Conservation (phyloP, 2,329 filamentous ascomycete species). For the Fusarium bactridioides region DNA sequence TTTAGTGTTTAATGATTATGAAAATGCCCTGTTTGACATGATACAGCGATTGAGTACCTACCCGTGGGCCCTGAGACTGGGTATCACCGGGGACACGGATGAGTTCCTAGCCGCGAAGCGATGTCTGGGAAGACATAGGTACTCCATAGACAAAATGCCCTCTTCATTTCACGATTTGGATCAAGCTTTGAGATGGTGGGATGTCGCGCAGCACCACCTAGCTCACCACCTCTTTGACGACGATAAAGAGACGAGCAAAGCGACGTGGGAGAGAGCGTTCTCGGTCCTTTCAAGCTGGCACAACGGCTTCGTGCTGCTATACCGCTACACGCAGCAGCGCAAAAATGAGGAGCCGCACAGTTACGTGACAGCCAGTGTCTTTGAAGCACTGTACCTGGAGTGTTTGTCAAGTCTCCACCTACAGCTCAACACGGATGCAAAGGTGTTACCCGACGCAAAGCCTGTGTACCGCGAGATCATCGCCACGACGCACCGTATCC, state of each 20-base stretch:
- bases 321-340: slow-evolving; percentile 12
- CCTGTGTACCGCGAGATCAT: slow-evolving; percentile 33
- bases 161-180: slow-evolving; percentile 24
- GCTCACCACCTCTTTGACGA: neutral
- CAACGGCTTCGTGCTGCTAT: slow-evolving; percentile 16
- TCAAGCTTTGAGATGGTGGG: slow-evolving; percentile 32
- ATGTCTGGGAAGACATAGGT: slow-evolving; percentile 7
- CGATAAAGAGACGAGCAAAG: neutral
- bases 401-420: slow-evolving; percentile 22
- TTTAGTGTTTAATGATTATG: slow-evolving; percentile 17
- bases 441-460: slow-evolving; percentile 26
- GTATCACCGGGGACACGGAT: neutral
- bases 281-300: slow-evolving; percentile 24
- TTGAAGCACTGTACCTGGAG: slow-evolving; percentile 33
- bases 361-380: slow-evolving; percentile 25
- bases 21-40: slow-evolving; percentile 30
- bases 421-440: slow-evolving; percentile 1
- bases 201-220: slow-evolving; percentile 25
- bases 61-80: slow-evolving; percentile 28
- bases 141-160: slow-evolving; percentile 24
- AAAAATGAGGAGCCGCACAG: slow-evolving; percentile 6
- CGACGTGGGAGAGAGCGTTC: slow-evolving; percentile 16
- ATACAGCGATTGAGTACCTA: slow-evolving; percentile 35
- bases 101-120: neutral
- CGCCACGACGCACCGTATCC: slow-evolving; percentile 6